A percentile compares a stretch with the other conserved stretches of the same genome.
Evolutionary conservation across 257 asterid genomes (phyloP).

Genomic region (Primulina huaijiensis): DNA sequence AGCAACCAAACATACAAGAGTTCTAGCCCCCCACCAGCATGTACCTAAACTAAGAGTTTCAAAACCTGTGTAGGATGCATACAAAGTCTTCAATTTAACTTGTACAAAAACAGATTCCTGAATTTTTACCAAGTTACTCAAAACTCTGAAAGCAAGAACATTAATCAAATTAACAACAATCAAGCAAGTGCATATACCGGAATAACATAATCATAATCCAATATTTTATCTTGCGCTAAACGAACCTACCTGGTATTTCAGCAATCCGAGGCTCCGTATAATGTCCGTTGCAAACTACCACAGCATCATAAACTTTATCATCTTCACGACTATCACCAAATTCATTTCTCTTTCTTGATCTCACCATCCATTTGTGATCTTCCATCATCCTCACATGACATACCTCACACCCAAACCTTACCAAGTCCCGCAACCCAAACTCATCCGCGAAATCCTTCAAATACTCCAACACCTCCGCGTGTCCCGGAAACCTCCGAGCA

Average conservation of each 20-base stretch:
- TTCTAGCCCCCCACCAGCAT: background rate
- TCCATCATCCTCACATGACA: constrained; percentile 46
- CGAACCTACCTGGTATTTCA: constrained; percentile 62
- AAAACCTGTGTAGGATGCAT: background rate
- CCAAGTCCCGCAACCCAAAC: constrained; percentile 57
- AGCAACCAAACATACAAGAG: background rate
- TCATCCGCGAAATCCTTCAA: constrained; percentile 63
- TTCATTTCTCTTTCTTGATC: constrained; percentile 35
- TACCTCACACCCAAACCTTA: constrained; percentile 75
- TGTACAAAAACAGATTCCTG: background rate
- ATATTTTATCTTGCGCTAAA: background rate
- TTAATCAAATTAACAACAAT: background rate
- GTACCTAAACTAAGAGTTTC: no score
- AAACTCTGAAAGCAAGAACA: background rate
- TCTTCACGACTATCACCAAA: constrained; percentile 26
- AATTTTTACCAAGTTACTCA: background rate
- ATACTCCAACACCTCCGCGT: constrained; percentile 66
- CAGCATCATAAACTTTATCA: constrained; percentile 77
- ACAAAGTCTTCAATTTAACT: no score
- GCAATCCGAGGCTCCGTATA: constrained; percentile 80
- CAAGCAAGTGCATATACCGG: background rate
- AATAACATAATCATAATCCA: background rate
- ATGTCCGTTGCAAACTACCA: constrained; percentile 86
- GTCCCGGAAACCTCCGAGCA: constrained; percentile 80
- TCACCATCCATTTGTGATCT: constrained; percentile 64